A percentile compares a stretch with the other conserved stretches of the same genome.
phyloP scores from a whole-genome alignment of 1,139 yeast species.

The Hemisphaericaspora subhashii region DNA sequence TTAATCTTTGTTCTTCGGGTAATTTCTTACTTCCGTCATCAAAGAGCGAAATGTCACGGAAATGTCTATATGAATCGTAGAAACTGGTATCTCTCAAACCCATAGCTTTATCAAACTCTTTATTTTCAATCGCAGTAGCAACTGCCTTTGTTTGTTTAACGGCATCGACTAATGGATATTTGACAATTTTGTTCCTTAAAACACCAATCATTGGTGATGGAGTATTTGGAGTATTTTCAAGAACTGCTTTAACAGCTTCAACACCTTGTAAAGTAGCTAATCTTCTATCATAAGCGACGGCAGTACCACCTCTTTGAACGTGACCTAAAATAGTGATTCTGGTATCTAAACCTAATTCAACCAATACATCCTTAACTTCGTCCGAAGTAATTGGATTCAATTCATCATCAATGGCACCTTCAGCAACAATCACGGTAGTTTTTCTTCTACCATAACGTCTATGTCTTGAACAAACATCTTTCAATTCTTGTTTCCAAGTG shows the following conservation, averaged over 20 bases:
- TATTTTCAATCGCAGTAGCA: constrained; percentile 76
- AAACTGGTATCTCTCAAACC: constrained; percentile 83
- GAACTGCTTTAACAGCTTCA: constrained; percentile 92
- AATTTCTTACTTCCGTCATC: constrained; percentile 62
- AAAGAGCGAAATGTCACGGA: constrained; percentile 64
- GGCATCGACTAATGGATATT: constrained; percentile 85
- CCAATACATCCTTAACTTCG: constrained; percentile 78
- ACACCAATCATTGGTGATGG: constrained; percentile 96
- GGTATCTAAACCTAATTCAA: constrained; percentile 84
- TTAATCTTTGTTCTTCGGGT: constrained; percentile 52
- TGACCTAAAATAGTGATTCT: constrained; percentile 95
- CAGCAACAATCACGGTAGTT: constrained; percentile 94
- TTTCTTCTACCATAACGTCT: constrained; percentile 87
- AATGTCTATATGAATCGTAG: constrained; percentile 73
- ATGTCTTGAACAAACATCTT: constrained; percentile 68
- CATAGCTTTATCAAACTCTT: constrained; percentile 87
- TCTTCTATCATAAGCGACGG: constrained; percentile 89
- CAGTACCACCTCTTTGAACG: constrained; percentile 98
- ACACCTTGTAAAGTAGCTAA: constrained; percentile 96
- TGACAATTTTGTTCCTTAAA: constrained; percentile 79
- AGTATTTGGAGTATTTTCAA: constrained; percentile 83
- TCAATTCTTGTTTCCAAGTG: constrained; percentile 78
- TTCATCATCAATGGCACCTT: constrained; percentile 89
- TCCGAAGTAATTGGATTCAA: constrained; percentile 78
- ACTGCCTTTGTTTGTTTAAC: constrained; percentile 83